Conservation (phyloP, 176 grass and related monocot genomes). For the Rhynchospora breviuscula region DNA sequence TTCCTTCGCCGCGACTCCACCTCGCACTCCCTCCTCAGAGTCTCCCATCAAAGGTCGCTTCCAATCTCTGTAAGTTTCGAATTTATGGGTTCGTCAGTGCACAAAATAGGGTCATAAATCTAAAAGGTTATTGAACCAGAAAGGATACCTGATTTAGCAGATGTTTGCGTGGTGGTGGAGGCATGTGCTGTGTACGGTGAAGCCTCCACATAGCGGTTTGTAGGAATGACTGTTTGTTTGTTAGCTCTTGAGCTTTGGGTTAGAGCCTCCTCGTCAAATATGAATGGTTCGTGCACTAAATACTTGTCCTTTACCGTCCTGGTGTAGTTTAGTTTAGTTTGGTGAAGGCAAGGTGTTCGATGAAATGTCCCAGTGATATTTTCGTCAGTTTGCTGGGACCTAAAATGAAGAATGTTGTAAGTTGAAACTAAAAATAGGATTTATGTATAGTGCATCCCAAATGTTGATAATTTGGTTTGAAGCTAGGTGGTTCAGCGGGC, state of each 20-base stretch:
- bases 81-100: no score
- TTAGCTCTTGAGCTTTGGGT: neutral
- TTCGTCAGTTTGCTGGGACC: neutral
- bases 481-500: neutral
- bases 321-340: neutral
- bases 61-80: no score
- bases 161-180: no score
- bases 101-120: no score
- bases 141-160: no score
- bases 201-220: no score
- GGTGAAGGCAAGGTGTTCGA: neutral
- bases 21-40: no score
- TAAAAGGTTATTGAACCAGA: no score
- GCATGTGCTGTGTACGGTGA: neutral
- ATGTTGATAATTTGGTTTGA: neutral
- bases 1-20: no score
- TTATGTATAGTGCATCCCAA: neutral
- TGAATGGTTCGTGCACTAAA: neutral
- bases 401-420: neutral
- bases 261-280: neutral
- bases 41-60: no score
- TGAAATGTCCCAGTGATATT: neutral
- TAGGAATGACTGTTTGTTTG: neutral
- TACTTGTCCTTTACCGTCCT: neutral
- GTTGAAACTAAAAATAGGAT: neutral